A percentile compares a stretch with the other conserved stretches of the same genome.
phyloP scores from a whole-genome alignment of 2,329 filamentous ascomycete species.

The Colletotrichum godetiae region DNA sequence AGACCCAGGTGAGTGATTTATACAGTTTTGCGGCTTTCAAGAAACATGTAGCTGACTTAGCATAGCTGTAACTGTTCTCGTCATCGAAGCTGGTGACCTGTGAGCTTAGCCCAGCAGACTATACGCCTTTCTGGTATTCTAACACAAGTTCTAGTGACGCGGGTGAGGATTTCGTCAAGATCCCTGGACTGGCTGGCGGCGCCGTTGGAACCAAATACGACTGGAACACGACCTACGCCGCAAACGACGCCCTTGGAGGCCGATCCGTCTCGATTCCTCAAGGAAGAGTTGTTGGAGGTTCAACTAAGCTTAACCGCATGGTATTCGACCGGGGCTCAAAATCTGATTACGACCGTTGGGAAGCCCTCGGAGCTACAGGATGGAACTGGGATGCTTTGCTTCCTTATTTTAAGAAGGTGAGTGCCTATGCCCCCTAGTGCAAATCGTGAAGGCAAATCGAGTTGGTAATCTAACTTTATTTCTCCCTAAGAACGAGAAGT shows the following conservation, averaged over 20 bases:
- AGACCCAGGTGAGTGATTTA: constrained; percentile 38
- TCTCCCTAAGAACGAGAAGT: constrained; percentile 23
- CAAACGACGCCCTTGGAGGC: constrained; percentile 29
- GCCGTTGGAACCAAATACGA: constrained; percentile 40
- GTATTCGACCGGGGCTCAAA: constrained; percentile 43
- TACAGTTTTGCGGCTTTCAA: background rate
- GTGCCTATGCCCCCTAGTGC: too few relatives aligned
- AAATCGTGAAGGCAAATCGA: background rate
- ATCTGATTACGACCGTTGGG: constrained; percentile 49
- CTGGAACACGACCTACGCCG: constrained; percentile 40
- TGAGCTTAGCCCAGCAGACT: background rate
- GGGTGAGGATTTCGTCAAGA: constrained; percentile 39
- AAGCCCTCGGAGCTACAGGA: constrained; percentile 47
- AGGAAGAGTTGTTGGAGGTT: constrained; percentile 41
- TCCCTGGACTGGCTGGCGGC: constrained; percentile 42
- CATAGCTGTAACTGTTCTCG: constrained; percentile 40
- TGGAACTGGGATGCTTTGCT: constrained; percentile 51
- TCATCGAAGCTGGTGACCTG: constrained; percentile 42
- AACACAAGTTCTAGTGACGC: background rate
- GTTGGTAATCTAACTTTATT: background rate
- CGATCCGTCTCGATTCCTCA: constrained; percentile 19
- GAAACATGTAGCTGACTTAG: constrained; percentile 2
- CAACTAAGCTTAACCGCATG: constrained; percentile 47
- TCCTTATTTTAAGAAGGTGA: constrained; percentile 46
- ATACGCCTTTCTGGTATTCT: background rate